Conservation (phyloP, 495 filamentous ascomycete species). For the Bombardia bombarda region DNA sequence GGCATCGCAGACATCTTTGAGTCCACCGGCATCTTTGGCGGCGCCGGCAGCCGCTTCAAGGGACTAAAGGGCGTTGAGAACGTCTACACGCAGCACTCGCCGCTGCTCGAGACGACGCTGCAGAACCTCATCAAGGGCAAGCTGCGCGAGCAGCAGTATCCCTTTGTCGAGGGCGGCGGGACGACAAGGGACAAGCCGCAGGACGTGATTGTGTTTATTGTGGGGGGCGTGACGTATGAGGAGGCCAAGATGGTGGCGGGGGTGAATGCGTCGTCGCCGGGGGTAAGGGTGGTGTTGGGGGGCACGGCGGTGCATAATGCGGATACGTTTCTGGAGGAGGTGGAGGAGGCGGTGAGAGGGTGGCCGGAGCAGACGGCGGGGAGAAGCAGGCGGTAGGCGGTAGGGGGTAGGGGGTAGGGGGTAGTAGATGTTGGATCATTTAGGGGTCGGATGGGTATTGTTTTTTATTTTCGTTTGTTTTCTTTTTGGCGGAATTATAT, state of each 20-base stretch:
- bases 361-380: conserved; percentile 72
- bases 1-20: conserved; percentile 83
- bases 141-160: conserved; percentile 75
- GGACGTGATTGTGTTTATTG: conserved; percentile 88
- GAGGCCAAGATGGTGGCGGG: conserved; percentile 91
- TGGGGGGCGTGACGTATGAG: conserved; percentile 90
- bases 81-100: conserved; percentile 96
- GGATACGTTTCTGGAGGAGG: conserved; percentile 76
- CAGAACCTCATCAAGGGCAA: conserved; percentile 90
- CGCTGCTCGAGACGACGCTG: conserved; percentile 74
- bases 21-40: conserved; percentile 78
- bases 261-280: conserved; percentile 84
- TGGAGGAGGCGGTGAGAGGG: conserved; percentile 65
- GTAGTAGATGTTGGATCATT: no score
- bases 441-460: no score
- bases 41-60: conserved; percentile 82
- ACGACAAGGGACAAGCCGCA: conserved; percentile 89
- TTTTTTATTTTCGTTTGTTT: no score
- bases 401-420: conserved; percentile 46
- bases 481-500: no score
- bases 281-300: conserved; percentile 78
- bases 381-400: conserved; percentile 64
- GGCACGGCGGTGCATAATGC: conserved; percentile 83
- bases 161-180: conserved; percentile 81
- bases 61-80: conserved; percentile 96